Evolutionary conservation across 345 rosid species (phyloP).

Genomic region (Cochlearia excelsa): DNA sequence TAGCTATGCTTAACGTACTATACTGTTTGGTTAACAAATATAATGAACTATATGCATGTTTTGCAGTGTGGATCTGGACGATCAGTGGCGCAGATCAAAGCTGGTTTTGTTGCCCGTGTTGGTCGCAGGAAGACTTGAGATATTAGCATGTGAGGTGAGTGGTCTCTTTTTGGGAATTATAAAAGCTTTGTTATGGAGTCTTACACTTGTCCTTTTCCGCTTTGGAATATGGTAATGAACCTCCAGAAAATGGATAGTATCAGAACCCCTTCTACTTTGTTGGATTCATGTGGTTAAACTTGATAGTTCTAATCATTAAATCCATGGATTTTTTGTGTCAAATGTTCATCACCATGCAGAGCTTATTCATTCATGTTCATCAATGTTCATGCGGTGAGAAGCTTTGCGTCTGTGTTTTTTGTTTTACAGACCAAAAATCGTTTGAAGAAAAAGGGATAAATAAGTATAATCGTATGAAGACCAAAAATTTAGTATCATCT

Average conservation of each 20-base stretch:
- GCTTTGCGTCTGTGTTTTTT: too few relatives aligned
- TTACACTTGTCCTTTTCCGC: conserved; percentile 8
- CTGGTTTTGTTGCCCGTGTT: conserved; percentile 97
- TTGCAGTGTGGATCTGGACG: conserved; percentile 94
- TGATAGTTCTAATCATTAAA: neutral
- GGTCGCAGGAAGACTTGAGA: conserved; percentile 73
- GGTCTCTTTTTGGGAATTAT: conserved; percentile 13
- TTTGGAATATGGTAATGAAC: conserved; percentile 20
- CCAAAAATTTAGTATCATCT: too few relatives aligned
- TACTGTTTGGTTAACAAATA: neutral
- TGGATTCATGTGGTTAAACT: conserved; percentile 10
- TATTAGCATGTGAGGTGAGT: conserved; percentile 25
- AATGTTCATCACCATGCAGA: too few relatives aligned
- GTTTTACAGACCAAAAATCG: too few relatives aligned
- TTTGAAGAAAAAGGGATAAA: too few relatives aligned
- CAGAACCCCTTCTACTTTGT: conserved; percentile 15
- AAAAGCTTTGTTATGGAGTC: conserved; percentile 23
- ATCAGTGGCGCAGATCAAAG: conserved; percentile 93
- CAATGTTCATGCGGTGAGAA: too few relatives aligned
- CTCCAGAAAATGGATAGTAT: conserved; percentile 13
- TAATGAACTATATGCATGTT: conserved; percentile 10
- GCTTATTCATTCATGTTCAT: too few relatives aligned
- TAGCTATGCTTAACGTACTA: neutral
- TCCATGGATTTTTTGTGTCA: neutral
- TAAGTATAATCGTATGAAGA: too few relatives aligned